These are phyloP conservation scores for Colletotrichum sp. DNA, from an alignment of 2,329 filamentous ascomycete species.

Conservation along the genomic window DNA sequence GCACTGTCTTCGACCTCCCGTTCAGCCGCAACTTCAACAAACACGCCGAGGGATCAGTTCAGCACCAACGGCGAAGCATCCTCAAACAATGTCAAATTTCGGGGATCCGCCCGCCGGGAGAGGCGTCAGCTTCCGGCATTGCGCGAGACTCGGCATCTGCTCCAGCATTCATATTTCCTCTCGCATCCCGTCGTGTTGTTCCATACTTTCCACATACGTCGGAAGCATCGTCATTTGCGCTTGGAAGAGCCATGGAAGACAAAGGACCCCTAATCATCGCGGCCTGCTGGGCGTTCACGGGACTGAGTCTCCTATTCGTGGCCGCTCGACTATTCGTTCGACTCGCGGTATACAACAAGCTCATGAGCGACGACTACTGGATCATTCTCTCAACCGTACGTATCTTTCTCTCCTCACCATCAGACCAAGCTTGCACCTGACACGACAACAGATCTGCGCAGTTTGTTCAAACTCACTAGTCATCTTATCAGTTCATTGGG, in stretches of 20 bases:
- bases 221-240: not conserved
- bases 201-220: not conserved
- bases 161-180: not conserved
- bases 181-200: not conserved
- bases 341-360: constrained; percentile 7
- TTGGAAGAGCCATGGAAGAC: constrained; percentile 6
- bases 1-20: not conserved
- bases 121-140: not conserved
- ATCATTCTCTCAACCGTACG: constrained; percentile 3
- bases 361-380: constrained; percentile 24
- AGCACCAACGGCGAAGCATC: not conserved
- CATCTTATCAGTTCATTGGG: constrained; percentile 22
- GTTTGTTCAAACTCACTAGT: not conserved
- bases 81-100: not conserved
- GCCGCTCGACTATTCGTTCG: constrained; percentile 18
- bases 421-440: not conserved
- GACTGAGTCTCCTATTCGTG: constrained; percentile 20
- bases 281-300: constrained; percentile 23
- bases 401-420: too few species aligned
- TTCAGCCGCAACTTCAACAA: not conserved
- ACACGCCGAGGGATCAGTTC: not conserved
- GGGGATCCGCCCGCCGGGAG: not conserved
- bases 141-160: not conserved
- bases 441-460: not conserved
- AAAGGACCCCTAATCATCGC: constrained; percentile 23